These are phyloP conservation scores for Saccharomycopsis sp. DNA, from an alignment of 805 yeast species.

Conservation along the genomic window DNA sequence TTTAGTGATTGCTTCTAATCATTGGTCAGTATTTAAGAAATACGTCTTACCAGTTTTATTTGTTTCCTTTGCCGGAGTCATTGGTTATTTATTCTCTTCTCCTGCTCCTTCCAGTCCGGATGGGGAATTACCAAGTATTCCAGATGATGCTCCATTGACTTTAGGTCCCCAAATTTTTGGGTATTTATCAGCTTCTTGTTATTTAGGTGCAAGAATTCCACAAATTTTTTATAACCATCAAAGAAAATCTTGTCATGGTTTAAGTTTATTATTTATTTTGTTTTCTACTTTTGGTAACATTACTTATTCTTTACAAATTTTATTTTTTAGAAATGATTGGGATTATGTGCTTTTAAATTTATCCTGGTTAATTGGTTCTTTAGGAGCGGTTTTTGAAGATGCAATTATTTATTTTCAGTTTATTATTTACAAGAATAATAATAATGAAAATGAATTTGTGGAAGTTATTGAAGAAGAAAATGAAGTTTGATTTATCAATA, in stretches of 20 bases:
- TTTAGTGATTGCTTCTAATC: conserved; percentile 36
- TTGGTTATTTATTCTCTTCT: conserved; percentile 48
- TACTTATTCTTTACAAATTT: conserved; percentile 65
- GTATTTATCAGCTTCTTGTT: conserved; percentile 55
- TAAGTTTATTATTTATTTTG: conserved; percentile 70
- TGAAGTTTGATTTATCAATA: not conserved
- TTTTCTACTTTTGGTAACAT: conserved; percentile 67
- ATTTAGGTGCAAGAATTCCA: conserved; percentile 70
- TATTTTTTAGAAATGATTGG: conserved; percentile 52
- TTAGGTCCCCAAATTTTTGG: conserved; percentile 61
- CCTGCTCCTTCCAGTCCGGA: conserved; percentile 22
- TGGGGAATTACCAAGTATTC: conserved; percentile 20
- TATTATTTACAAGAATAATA: conserved; percentile 40
- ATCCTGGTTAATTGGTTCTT: conserved; percentile 71
- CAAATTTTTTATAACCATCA: conserved; percentile 74
- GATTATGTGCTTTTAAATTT: conserved; percentile 50
- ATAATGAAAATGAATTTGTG: conserved; percentile 16
- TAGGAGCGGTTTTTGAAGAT: conserved; percentile 72
- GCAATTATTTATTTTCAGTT: conserved; percentile 56
- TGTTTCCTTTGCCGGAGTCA: conserved; percentile 50
- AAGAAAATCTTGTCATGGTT: conserved; percentile 75
- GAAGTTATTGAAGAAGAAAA: conserved; percentile 10
- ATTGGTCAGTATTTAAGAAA: conserved; percentile 36
- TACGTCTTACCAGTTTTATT: conserved; percentile 50
- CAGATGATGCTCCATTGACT: conserved; percentile 22